phyloP scores from a whole-genome alignment of 208 protist genomes.

The Acanthamoeba healyi region DNA sequence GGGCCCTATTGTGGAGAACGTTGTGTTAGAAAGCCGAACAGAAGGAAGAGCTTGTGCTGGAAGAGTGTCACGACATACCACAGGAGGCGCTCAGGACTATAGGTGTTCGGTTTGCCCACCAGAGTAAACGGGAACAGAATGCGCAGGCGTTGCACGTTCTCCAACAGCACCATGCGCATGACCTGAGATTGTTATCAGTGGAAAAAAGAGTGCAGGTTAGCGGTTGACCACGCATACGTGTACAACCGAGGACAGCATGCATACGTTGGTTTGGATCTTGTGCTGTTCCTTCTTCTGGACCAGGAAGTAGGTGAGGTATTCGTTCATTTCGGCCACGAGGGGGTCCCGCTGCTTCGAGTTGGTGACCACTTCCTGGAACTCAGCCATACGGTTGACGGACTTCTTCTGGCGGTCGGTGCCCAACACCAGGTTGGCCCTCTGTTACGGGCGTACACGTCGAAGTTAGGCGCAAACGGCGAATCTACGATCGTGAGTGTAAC shows the following conservation, averaged over 20 bases:
- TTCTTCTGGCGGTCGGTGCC: constrained; percentile 67
- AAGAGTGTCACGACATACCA: background rate
- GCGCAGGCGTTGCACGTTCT: constrained; percentile 34
- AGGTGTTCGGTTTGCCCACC: background rate
- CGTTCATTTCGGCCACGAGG: constrained; percentile 16
- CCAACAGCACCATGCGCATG: constrained; percentile 56
- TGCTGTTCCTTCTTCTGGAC: constrained; percentile 60
- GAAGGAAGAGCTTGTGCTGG: background rate
- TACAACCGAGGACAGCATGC: no score
- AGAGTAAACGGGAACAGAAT: constrained; percentile 31
- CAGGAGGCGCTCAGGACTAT: constrained; percentile 8
- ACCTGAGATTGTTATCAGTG: background rate
- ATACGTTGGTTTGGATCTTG: constrained; percentile 67
- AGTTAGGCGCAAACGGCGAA: no score
- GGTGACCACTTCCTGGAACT: constrained; percentile 43
- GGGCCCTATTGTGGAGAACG: background rate
- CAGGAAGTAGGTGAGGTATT: constrained; percentile 36
- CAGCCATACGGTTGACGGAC: constrained; percentile 39
- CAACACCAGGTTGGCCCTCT: constrained; percentile 49
- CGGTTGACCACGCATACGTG: no score
- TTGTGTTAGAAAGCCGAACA: background rate
- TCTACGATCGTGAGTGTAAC: no score
- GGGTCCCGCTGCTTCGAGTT: constrained; percentile 32
- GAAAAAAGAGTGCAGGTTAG: background rate
- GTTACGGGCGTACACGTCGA: no score